Base-by-base conservation (phyloP, 768 basidiomycete species). In the Hydnomerulius pinastri region DNA sequence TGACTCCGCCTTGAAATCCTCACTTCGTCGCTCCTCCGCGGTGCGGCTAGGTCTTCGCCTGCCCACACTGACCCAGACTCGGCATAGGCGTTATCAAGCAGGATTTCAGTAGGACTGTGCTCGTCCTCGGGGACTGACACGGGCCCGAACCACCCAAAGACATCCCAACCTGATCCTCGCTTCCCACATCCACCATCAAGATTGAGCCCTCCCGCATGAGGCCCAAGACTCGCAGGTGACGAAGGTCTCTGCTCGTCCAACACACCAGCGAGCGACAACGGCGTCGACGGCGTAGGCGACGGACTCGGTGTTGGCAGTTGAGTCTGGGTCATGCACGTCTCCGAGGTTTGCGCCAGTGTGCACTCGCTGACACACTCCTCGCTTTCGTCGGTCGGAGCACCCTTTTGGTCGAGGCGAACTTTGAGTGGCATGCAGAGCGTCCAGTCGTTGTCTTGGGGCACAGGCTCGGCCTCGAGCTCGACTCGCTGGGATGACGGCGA, bases 391-490 rank as follows among this genome's bases (percentile, higher is more conserved):
- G 41, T 30, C 1, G 54, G 48, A 11, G 30, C 29, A 4, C 18
- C 43, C 2, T n/a, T 9, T 41, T 23, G n/a, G 32, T 30, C 51
- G 21, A 38, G 51, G 0, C 38, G 53, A 15, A 24, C 30, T 25
- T 66, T 61, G 52, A 69, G 56, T 15, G 66, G 64, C 68, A 69
- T 70, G 5, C 63, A 68, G 7, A 68, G 46, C 27, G 66, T 68
- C 66, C 66, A 68, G 24, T 68, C 66, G 6, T 68, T 68, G 20
- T 35, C 32, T 18, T 53, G 29, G 2, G 44, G 40, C 10, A 43
- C 40, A 0, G 6, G 4, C 28, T 53, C 46, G 1, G 43, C 13
- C n/a, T 54, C 30, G 4, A 25, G 30, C n/a, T 36, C 23, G 0
- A 48, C 53, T 20, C 25, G 9, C 6, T 46, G 45, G 40, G 41